phyloP scores from a whole-genome alignment of 495 filamentous ascomycete genomes.

The Hyaloscypha bicolor region DNA sequence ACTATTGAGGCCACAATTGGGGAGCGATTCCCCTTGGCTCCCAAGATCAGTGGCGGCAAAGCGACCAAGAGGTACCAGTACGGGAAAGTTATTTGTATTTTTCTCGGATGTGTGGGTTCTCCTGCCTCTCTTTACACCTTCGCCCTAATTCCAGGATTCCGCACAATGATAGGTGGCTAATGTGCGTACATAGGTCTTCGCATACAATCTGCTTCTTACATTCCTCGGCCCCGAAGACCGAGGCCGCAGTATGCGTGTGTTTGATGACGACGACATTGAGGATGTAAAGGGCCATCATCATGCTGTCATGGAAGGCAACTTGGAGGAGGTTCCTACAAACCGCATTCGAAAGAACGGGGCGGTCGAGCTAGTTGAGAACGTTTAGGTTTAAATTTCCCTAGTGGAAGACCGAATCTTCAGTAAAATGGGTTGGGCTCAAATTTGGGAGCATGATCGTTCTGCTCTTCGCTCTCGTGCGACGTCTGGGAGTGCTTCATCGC shows the following conservation, averaged over 20 bases:
- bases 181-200: not conserved
- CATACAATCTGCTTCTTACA: conserved; percentile 24
- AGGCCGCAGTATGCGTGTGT: conserved; percentile 1
- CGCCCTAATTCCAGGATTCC: not conserved
- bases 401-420: not conserved
- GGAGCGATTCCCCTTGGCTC: conserved; percentile 37
- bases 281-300: conserved; percentile 7
- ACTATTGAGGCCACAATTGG: conserved; percentile 45
- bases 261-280: conserved; percentile 5
- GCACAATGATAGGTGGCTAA: not conserved
- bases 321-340: conserved; percentile 1
- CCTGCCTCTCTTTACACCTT: conserved; percentile 39
- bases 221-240: conserved; percentile 61
- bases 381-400: not conserved
- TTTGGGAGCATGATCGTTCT: not conserved
- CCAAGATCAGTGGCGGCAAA: not conserved
- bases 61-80: conserved; percentile 52
- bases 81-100: conserved; percentile 71
- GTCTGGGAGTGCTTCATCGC: not conserved
- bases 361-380: not conserved
- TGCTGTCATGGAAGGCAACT: not conserved
- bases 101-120: conserved; percentile 70
- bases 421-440: not conserved
- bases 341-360: not conserved
- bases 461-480: not conserved